Conservation (phyloP, 495 filamentous ascomycete genomes). For the Neurospora sp. region DNA sequence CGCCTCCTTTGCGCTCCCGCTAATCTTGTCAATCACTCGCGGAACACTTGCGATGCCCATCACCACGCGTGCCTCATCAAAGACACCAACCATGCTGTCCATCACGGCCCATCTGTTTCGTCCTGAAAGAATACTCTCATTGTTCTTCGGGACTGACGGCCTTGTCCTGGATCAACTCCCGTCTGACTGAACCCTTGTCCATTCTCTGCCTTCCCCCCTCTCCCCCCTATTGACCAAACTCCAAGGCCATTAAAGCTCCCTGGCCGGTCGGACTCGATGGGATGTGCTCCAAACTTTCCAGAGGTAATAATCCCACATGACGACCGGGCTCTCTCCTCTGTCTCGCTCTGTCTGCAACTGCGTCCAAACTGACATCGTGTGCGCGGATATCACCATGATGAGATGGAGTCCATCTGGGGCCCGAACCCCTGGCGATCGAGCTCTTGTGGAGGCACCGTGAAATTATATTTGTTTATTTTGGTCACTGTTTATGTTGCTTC, state of each 20-base stretch:
- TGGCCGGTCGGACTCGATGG: neutral
- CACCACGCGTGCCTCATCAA: neutral
- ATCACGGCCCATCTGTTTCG: neutral
- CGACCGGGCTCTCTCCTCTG: neutral
- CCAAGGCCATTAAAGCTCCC: neutral
- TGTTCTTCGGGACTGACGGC: neutral
- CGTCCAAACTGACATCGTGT: neutral
- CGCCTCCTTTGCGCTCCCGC: neutral
- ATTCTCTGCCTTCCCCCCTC: neutral
- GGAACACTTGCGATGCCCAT: neutral
- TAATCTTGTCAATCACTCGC: neutral
- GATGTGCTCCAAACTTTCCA: neutral
- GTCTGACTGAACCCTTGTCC: neutral
- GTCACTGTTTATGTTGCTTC: neutral
- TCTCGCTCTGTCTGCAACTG: neutral
- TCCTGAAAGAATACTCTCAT: neutral
- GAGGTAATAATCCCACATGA: neutral
- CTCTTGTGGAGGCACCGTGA: neutral
- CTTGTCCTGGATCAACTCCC: neutral
- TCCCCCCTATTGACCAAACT: neutral
- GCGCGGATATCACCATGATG: neutral
- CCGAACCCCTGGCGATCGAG: neutral
- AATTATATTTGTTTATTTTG: neutral
- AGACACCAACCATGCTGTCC: neutral
- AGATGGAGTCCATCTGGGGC: neutral